Conservation (phyloP, 345 rosid genomes). For the Camelina hispida region DNA sequence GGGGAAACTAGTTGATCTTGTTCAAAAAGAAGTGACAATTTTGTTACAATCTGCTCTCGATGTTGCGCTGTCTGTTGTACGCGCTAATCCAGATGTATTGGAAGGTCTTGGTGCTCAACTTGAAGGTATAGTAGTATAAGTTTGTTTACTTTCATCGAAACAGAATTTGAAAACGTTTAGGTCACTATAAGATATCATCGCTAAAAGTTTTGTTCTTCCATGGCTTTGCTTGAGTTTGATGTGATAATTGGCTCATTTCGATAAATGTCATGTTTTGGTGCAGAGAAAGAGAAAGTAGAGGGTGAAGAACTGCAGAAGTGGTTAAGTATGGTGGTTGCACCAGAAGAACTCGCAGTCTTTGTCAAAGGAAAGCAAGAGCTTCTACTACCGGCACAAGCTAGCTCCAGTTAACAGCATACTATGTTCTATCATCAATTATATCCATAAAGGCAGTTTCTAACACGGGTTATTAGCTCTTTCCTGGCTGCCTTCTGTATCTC, state of each 20-base stretch:
- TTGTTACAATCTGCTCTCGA: slow-evolving; percentile 80
- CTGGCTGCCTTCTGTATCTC: slow-evolving; percentile 18
- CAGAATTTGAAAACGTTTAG: neutral
- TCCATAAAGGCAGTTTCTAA: slow-evolving; percentile 33
- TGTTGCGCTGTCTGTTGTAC: slow-evolving; percentile 77
- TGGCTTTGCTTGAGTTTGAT: slow-evolving; percentile 16
- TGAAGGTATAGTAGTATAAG: slow-evolving; percentile 78
- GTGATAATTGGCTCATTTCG: neutral
- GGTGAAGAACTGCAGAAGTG: slow-evolving; percentile 89
- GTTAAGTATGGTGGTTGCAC: slow-evolving; percentile 87
- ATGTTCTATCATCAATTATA: slow-evolving; percentile 14
- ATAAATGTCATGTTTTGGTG: slow-evolving; percentile 32
- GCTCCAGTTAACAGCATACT: slow-evolving; percentile 36
- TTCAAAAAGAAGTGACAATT: slow-evolving; percentile 82
- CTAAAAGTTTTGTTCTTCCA: neutral
- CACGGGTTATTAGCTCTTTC: slow-evolving; percentile 17
- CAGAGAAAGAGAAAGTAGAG: slow-evolving; percentile 94
- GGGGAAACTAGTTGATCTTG: slow-evolving; percentile 93
- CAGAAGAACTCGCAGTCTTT: slow-evolving; percentile 70
- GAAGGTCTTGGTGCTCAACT: slow-evolving; percentile 95
- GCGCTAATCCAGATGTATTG: slow-evolving; percentile 82
- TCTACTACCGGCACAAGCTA: slow-evolving; percentile 57
- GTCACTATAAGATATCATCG: slow-evolving; percentile 3
- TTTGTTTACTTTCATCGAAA: neutral
- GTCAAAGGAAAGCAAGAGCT: slow-evolving; percentile 64